phyloP scores from a whole-genome alignment of 73 alveolate genomes.

The Stentor roeselii region DNA sequence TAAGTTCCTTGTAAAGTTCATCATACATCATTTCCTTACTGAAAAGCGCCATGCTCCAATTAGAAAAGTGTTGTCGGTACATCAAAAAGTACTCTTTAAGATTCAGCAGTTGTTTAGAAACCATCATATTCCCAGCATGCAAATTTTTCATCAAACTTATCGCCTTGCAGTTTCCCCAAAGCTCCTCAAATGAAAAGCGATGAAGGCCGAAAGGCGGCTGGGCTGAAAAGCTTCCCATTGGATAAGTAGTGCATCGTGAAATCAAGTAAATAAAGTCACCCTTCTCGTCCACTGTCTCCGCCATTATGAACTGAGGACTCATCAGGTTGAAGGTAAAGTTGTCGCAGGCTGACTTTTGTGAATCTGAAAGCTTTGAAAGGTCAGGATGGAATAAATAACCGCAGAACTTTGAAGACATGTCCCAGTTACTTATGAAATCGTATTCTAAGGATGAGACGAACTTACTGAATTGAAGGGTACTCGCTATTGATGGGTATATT shows the following conservation, averaged over 20 bases:
- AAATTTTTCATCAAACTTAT: not conserved
- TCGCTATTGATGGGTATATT: too few relatives aligned
- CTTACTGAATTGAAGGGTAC: not conserved
- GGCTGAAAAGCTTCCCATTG: not conserved
- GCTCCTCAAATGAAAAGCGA: not conserved
- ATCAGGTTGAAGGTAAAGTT: not conserved
- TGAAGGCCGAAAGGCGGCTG: not conserved
- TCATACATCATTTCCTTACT: not conserved
- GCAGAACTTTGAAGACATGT: not conserved
- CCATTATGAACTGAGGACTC: not conserved
- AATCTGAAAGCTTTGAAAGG: not conserved
- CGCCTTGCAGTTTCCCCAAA: not conserved
- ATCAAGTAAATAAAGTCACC: not conserved
- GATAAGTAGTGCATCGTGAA: not conserved
- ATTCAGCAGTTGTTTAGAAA: not conserved
- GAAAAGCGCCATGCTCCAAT: not conserved
- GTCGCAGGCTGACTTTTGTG: not conserved
- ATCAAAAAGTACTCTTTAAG: not conserved
- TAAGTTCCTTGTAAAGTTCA: not conserved
- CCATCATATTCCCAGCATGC: not conserved
- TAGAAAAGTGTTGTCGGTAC: not conserved
- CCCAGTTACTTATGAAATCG: not conserved
- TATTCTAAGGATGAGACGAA: not conserved
- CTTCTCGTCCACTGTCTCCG: not conserved
- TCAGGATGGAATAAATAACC: not conserved